These are phyloP conservation scores for Leccinum olivaceopallidum DNA, from an alignment of 768 basidiomycete species.

Conservation along the genomic window DNA sequence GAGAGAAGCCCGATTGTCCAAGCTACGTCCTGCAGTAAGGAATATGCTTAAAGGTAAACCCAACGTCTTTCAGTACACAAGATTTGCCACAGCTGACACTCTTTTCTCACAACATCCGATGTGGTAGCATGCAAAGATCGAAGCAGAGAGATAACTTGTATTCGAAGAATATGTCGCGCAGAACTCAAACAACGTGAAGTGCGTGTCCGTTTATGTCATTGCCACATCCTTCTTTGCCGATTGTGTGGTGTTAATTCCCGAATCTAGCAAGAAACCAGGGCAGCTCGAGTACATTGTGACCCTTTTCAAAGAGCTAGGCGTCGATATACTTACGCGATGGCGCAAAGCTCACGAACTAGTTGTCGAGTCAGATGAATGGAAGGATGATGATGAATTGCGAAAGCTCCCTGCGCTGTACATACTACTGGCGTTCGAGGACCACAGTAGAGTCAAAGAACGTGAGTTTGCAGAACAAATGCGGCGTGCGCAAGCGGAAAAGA, in stretches of 20 bases:
- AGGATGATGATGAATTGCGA: slow-evolving; percentile 70
- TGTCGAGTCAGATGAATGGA: slow-evolving; percentile 77
- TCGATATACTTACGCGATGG: slow-evolving; percentile 96
- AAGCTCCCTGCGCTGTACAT: slow-evolving; percentile 90
- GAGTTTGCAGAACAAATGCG: slow-evolving; percentile 90
- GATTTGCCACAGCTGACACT: slow-evolving; percentile 85
- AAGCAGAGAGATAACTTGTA: slow-evolving; percentile 81
- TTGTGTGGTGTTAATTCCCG: slow-evolving; percentile 3
- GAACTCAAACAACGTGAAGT: slow-evolving; percentile 90
- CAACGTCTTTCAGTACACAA: slow-evolving; percentile 89
- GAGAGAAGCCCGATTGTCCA: slow-evolving; percentile 76
- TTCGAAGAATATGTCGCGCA: slow-evolving; percentile 85
- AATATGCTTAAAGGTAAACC: slow-evolving; percentile 87
- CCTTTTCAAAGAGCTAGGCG: slow-evolving; percentile 83
- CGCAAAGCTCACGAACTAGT: slow-evolving; percentile 78
- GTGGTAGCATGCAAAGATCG: slow-evolving; percentile 86
- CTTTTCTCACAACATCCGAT: slow-evolving; percentile 85
- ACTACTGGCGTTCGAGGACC: slow-evolving; percentile 91
- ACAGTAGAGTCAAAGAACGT: slow-evolving; percentile 84
- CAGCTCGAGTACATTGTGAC: slow-evolving; percentile 75
- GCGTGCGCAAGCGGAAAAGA: slow-evolving; percentile 78
- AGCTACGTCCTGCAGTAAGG: slow-evolving; percentile 82
- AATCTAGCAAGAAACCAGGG: slow-evolving; percentile 73
- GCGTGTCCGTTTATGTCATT: slow-evolving; percentile 31
- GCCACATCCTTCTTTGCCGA: slow-evolving; percentile 4